Evolutionary conservation across 768 basidiomycete genomes (phyloP), one percentile per base, ranked within the genome.

Genomic region (Boletus insuetus): DNA sequence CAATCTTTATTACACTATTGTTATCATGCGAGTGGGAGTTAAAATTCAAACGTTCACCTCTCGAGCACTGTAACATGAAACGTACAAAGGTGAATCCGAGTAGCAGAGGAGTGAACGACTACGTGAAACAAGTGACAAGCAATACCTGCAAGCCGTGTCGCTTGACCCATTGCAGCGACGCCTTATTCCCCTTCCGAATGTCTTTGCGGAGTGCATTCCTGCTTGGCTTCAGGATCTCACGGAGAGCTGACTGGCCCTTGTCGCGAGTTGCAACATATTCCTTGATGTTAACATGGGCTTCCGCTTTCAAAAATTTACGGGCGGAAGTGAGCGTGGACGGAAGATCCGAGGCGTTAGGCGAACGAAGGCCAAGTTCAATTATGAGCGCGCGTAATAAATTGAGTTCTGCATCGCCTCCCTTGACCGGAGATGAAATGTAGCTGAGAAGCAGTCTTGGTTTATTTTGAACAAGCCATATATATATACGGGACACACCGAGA

Each of bases 371-470:
- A n/a, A 91, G 77, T 71, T 91, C 90, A 56, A 91, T 75, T 60
- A 89, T 83, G 55, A 91, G 79, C 0, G 87, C 83, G 54, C 90
- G 89, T 7, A 91, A 75, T 38, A 91, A 74, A 7, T 79, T 76
- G 35, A 91, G 79, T 38, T 82, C 75, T 24, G 53, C 19, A 19
- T 45, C 56, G 0, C 49, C 52, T 26, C 54, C 57, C 32, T 56
- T 52, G 22, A 48, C 46, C 19, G 67, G 65, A 24, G 51, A 49
- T n/a, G 62, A 59, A 44, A 73, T 55, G 38, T 63, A 60, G 38
- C 69, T 69, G 32, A 49, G 43, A 47, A 47, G 38, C n/a, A 26
- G 13, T 3, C 14, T 41, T 24, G 48, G 48, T 6, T 51, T 24
- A 42, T 10, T 37, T 45, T 24, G 34, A 34, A 38, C 16, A 13